phyloP scores from a whole-genome alignment of 2,329 filamentous ascomycete genomes.

The Epichloe amarillans region DNA sequence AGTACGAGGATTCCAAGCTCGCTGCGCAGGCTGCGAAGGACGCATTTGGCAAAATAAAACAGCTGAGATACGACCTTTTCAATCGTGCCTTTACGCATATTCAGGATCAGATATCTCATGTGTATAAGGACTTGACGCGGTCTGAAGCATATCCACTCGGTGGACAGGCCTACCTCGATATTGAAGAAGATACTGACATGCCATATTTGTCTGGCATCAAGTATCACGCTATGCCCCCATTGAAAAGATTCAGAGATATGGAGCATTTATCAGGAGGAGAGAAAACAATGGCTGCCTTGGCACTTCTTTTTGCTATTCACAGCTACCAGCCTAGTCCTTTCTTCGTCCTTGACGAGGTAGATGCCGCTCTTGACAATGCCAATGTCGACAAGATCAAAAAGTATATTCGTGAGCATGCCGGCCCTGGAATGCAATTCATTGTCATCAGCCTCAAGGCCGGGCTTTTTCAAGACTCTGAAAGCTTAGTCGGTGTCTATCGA shows the following conservation, averaged over 20 bases:
- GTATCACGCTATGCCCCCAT: conserved; percentile 95
- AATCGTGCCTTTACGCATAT: conserved; percentile 93
- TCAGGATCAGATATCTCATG: conserved; percentile 80
- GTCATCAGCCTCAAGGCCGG: conserved; percentile 94
- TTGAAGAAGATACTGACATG: conserved; percentile 86
- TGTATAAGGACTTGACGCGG: conserved; percentile 91
- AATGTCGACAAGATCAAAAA: conserved; percentile 94
- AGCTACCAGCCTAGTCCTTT: conserved; percentile 92
- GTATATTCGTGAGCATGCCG: conserved; percentile 87
- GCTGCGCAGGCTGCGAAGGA: conserved; percentile 63
- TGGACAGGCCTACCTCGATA: conserved; percentile 77
- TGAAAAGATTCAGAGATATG: conserved; percentile 98
- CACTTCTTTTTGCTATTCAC: conserved; percentile 93
- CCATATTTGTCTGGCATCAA: conserved; percentile 93
- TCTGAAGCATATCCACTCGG: conserved; percentile 88
- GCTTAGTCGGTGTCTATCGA: conserved; percentile 85
- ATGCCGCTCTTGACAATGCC: conserved; percentile 94
- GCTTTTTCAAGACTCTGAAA: conserved; percentile 92
- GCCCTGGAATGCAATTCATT: conserved; percentile 97
- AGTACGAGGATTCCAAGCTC: conserved; percentile 74
- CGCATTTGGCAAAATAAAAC: conserved; percentile 71
- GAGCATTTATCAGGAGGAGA: conserved; percentile 94
- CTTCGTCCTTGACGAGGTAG: conserved; percentile 96
- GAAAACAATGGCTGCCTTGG: conserved; percentile 96
- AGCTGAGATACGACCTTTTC: conserved; percentile 78